A percentile compares a stretch with the other conserved stretches of the same genome.
Evolutionary conservation across 129 eudicot genomes (phyloP).

Genomic region (Arctium minus): DNA sequence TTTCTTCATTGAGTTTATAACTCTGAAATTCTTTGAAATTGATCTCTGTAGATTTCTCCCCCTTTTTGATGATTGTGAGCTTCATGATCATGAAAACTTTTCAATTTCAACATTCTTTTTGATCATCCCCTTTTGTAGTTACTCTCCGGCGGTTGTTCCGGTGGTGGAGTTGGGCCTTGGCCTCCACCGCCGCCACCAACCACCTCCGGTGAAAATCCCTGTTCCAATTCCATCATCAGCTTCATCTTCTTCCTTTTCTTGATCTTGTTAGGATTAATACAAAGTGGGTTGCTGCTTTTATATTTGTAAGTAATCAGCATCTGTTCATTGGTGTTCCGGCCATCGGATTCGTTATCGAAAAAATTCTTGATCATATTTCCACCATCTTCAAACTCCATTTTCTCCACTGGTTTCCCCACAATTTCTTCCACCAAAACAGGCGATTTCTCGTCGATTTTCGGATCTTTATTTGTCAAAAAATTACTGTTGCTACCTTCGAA

Average conservation of each 20-base stretch:
- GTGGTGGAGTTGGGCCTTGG: neutral
- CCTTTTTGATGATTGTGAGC: no score
- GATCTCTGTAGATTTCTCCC: no score
- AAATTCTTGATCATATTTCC: neutral
- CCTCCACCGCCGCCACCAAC: neutral
- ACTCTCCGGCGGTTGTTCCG: neutral
- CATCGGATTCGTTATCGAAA: conserved; percentile 9
- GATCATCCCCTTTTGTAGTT: conserved; percentile 31
- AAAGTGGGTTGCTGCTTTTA: neutral
- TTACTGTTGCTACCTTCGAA: conserved; percentile 31
- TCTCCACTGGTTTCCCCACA: neutral
- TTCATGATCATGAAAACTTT: no score
- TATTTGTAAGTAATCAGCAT: neutral
- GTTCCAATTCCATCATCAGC: conserved; percentile 39
- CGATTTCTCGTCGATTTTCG: neutral
- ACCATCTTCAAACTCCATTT: neutral
- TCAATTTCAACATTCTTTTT: no score
- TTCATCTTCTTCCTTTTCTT: conserved; percentile 42
- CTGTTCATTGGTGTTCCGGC: neutral
- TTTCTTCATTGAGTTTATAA: no score
- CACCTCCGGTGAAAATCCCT: neutral
- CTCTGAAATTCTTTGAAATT: no score
- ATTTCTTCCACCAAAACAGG: neutral
- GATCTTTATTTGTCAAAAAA: conserved; percentile 13
- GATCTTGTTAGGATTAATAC: neutral